A percentile compares a stretch with the other conserved stretches of the same genome.
Conservation (phyloP, 2,329 filamentous ascomycete genomes). For the Tolypocladium paradoxum region DNA sequence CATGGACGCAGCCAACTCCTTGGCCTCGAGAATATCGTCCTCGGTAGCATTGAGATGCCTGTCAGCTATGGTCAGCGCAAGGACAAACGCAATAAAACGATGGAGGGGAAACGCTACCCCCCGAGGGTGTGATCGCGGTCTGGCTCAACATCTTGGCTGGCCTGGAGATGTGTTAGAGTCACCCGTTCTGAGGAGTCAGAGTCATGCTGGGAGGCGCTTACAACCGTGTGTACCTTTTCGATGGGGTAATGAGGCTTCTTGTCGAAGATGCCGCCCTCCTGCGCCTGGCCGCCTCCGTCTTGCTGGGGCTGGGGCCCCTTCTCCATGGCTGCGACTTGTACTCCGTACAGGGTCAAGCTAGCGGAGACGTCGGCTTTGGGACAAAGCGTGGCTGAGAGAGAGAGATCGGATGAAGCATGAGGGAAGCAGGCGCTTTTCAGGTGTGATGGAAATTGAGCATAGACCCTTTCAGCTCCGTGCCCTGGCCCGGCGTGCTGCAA, state of each 20-base stretch:
- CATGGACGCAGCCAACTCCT: constrained; percentile 22
- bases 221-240: background rate
- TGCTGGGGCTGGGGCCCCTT: background rate
- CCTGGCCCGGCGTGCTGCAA: background rate
- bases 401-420: background rate
- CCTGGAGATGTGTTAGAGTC: background rate
- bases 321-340: background rate
- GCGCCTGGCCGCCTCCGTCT: background rate
- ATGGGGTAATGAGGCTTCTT: background rate
- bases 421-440: background rate
- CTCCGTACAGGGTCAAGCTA: background rate
- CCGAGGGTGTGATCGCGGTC: background rate
- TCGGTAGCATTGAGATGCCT: constrained; percentile 26
- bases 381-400: background rate
- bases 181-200: no score
- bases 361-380: background rate
- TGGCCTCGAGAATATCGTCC: constrained; percentile 32
- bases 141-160: background rate
- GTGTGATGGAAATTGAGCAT: background rate
- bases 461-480: background rate
- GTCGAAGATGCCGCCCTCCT: background rate
- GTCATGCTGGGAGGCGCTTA: background rate
- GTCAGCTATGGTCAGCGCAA: background rate
- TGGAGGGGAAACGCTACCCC: background rate
- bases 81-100: no score